phyloP scores from a whole-genome alignment of 257 asterid species.

The Nyctanthes arbortristis region DNA sequence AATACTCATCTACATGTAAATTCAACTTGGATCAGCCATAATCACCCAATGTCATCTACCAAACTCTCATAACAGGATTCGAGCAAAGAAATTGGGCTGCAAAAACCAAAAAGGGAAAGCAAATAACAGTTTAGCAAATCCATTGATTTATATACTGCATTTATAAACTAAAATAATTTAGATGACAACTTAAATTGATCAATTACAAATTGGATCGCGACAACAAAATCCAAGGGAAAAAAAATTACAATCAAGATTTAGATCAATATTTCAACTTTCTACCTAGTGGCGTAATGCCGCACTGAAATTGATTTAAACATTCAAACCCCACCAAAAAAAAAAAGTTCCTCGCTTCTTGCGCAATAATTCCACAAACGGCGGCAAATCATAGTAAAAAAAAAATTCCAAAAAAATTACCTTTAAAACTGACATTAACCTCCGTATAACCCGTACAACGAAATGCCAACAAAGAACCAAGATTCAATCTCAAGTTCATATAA shows the following conservation, averaged over 20 bases:
- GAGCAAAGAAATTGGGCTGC: conserved; percentile 25
- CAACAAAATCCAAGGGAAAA: neutral
- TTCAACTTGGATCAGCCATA: conserved; percentile 9
- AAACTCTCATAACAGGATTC: conserved; percentile 2
- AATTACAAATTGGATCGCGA: neutral
- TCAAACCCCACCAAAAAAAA: neutral
- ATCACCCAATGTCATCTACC: neutral
- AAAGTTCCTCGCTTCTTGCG: neutral
- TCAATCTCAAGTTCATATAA: conserved; percentile 15
- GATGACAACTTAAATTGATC: neutral
- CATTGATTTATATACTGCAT: conserved; percentile 12
- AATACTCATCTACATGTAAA: neutral
- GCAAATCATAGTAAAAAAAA: conserved; percentile 1
- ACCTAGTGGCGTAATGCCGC: neutral
- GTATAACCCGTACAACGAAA: conserved; percentile 19
- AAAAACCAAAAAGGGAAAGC: neutral
- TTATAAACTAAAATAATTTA: neutral
- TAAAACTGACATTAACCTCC: neutral
- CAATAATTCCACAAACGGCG: conserved; percentile 9
- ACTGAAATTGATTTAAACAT: neutral
- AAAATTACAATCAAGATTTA: conserved; percentile 1
- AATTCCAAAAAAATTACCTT: conserved; percentile 26
- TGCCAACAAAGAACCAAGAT: conserved; percentile 10
- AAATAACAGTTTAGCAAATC: conserved; percentile 8
- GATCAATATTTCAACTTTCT: conserved; percentile 1